Evolutionary conservation across 2,329 filamentous ascomycete genomes (phyloP), one percentile per base, ranked within the genome.

Genomic region (Emergomyces africanus): DNA sequence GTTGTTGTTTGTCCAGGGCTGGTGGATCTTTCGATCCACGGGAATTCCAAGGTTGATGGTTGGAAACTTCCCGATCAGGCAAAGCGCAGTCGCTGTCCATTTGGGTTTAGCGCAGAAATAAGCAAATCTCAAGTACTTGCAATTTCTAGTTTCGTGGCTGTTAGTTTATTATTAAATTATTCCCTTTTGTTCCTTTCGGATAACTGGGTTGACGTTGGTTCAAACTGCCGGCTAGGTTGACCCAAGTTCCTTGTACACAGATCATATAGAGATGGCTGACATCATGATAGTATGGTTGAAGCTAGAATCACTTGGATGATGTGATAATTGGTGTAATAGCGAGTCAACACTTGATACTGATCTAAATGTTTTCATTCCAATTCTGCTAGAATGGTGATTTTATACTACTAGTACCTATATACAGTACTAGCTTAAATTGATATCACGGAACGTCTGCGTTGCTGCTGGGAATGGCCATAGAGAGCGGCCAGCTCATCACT

Each of bases 381-480:
- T 30, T 12, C 23, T 49, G 23, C 46, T 25, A 28, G 14, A 18
- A 49, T 28, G 23, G 10, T 49, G n/a, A 12, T 28, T 9, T 20
- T 9, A 44, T 3, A 44, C 18, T 42, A 42, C 25, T 28, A 14
- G 12, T 14, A 14, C 1, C 44, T 5, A 3, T 28, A 49, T 35
- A 35, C 33, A 30, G 30, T 30, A 30, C 30, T 30, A 30, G 30
- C n/a, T n/a, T n/a, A n/a, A n/a, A n/a, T n/a, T n/a, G n/a, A 79
- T 79, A 77, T 66, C 76, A 0, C 76, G 77, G 62, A 79, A 79
- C 57, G 63, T 81, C 57, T 77, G 75, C 64, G 71, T 80, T 64
- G 79, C 77, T 1, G 73, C 78, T 37, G 71, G 73, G 14, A 78
- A 81, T 49, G 78, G 79, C 64, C 71, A 80, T 59, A 80, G 77